phyloP scores from a whole-genome alignment of 306 rosid species.

The Citrullus mucosospermus region DNA sequence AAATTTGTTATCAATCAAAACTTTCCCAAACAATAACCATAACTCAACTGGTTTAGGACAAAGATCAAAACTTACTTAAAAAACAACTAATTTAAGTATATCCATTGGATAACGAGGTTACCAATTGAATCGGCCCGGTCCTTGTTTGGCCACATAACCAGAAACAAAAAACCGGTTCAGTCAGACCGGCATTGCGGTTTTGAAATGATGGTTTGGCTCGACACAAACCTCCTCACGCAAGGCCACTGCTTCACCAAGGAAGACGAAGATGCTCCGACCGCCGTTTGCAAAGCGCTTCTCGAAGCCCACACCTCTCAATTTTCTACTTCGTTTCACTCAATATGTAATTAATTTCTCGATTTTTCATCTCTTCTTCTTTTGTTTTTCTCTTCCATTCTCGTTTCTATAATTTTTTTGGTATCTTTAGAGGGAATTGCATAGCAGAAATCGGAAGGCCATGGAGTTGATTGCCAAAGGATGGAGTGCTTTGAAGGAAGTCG shows the following conservation, averaged over 20 bases:
- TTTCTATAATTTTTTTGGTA: background rate
- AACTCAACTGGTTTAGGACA: too few relatives aligned
- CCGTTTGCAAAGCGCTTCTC: constrained; percentile 18
- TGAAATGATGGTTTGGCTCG: too few relatives aligned
- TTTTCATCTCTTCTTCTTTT: background rate
- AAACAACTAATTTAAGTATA: too few relatives aligned
- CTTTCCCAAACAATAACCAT: too few relatives aligned
- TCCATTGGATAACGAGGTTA: too few relatives aligned
- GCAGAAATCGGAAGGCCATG: constrained; percentile 81
- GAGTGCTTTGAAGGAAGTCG: constrained; percentile 83
- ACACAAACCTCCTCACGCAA: background rate
- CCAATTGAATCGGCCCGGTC: too few relatives aligned
- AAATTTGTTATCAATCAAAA: too few relatives aligned
- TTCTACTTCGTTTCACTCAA: constrained; percentile 41
- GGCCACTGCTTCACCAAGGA: background rate
- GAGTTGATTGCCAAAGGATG: constrained; percentile 79
- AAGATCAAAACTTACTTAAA: too few relatives aligned
- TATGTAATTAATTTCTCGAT: constrained; percentile 15
- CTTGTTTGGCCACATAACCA: too few relatives aligned
- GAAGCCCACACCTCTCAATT: constrained; percentile 14
- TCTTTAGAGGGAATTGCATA: constrained; percentile 55
- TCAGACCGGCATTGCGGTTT: background rate
- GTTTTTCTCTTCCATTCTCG: background rate
- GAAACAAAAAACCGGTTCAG: background rate
- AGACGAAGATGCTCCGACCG: constrained; percentile 26